A percentile compares a stretch with the other conserved stretches of the same genome.
Conservation (phyloP, 2,329 filamentous ascomycete species). For the Aspergillus awamori region DNA sequence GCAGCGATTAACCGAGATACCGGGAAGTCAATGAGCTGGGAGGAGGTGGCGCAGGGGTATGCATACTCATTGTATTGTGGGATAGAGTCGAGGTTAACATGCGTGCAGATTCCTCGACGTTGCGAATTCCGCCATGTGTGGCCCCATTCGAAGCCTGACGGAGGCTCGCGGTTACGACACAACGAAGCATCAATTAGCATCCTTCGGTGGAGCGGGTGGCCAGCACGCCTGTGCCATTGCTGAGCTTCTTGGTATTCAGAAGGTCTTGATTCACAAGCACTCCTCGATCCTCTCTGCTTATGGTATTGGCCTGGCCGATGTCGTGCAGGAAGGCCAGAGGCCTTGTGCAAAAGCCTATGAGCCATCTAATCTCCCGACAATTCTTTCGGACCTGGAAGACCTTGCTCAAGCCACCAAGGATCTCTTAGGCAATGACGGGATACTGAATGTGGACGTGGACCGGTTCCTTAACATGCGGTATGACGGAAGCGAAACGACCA, state of each 20-base stretch:
- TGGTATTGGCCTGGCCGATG: constrained; percentile 87
- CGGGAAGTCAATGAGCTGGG: constrained; percentile 65
- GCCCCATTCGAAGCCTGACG: constrained; percentile 74
- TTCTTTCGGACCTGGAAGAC: not conserved
- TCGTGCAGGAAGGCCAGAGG: constrained; percentile 69
- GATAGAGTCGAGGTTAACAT: not conserved
- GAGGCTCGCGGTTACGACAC: constrained; percentile 89
- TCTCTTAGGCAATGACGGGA: constrained; percentile 36
- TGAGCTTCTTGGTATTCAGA: constrained; percentile 75
- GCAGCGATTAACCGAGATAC: constrained; percentile 69
- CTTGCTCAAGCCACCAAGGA: not conserved
- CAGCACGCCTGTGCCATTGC: constrained; percentile 93
- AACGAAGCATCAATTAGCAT: constrained; percentile 79
- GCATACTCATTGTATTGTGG: not conserved
- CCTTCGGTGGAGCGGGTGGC: constrained; percentile 86
- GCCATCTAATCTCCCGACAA: constrained; percentile 20
- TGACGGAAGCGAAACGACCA: constrained; percentile 48
- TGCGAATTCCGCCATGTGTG: constrained; percentile 86
- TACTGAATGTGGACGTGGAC: constrained; percentile 33
- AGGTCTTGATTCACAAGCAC: constrained; percentile 83
- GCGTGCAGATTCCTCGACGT: constrained; percentile 84
- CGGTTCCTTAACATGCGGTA: constrained; percentile 46
- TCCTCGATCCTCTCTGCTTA: constrained; percentile 89
- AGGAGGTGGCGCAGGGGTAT: constrained; percentile 68
- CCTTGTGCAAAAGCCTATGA: constrained; percentile 33